Evolutionary conservation across 192 early-diverging fungal genomes (phyloP), one percentile per base, ranked within the genome.

Genomic region (Coemansia sp.): DNA sequence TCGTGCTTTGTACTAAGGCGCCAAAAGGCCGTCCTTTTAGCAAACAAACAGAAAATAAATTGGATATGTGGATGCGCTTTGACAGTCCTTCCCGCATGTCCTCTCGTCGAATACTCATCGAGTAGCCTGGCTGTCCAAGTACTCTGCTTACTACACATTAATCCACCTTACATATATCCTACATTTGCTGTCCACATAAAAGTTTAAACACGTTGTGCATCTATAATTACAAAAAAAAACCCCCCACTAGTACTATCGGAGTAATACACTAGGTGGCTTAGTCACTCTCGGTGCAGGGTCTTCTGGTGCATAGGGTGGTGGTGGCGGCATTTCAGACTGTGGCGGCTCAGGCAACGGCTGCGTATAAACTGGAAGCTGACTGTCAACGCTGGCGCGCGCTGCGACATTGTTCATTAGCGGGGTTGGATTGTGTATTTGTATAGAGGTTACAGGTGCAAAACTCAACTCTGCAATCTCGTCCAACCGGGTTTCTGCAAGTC

Each of bases 361-460:
- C 16, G 31, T 18, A 16, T 60, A 60, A 60, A 60, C 33, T 18
- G 57, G 57, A 8, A 60, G 57, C 18, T 60, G 57, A 31, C 57
- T 60, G 16, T 60, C 57, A 18, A 60, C 57, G 18, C 57, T 60
- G 31, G 57, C 57, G 16, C 57, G 57, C 31, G 57, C 57, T 60
- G 57, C 57, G 16, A 8, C 57, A 33, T 60, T 60, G 18, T 20
- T 60, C 31, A n/a, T 36, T 18, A 60, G 31, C 8, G 57, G 57
- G 2, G 16, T n/a, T 27, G 11, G 31, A 9, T 33, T 33, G 33
- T 34, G 18, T 9, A 13, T 33, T 36, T 33, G 57, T 34, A 60
- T 16, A 5, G 57, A n/a, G 5, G 57, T 33, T n/a, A 9, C 57
- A n/a, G 57, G 57, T 18, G 31, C 57, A 7, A 60, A 34, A 7